phyloP scores from a whole-genome alignment of 257 asterid genomes.

The Plantago ovata region DNA sequence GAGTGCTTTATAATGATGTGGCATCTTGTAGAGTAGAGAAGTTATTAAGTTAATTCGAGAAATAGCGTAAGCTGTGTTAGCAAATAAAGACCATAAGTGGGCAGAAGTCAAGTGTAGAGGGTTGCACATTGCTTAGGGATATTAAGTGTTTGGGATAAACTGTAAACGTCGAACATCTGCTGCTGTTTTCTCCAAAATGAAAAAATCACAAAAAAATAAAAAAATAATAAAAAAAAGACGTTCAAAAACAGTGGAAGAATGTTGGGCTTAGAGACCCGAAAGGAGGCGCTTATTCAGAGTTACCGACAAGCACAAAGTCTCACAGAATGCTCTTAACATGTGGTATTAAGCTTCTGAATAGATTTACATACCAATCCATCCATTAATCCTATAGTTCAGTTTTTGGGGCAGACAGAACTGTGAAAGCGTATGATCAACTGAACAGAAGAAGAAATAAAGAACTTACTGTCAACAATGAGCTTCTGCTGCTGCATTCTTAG shows the following conservation, averaged over 20 bases:
- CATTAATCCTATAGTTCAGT: not conserved
- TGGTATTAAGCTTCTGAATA: not conserved
- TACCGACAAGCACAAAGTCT: not conserved
- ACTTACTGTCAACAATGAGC: slow-evolving; percentile 58
- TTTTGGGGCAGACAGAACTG: not conserved
- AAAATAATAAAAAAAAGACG: too few species aligned
- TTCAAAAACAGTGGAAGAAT: not conserved
- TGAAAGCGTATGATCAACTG: not conserved
- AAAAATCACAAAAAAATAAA: not conserved
- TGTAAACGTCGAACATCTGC: too few species aligned
- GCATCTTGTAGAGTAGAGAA: too few species aligned
- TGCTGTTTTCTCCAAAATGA: too few species aligned
- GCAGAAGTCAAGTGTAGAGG: too few species aligned
- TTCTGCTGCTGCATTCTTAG: slow-evolving; percentile 51
- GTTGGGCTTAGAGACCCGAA: too few species aligned
- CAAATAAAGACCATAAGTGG: too few species aligned
- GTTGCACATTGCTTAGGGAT: too few species aligned
- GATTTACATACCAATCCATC: not conserved
- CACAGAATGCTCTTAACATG: not conserved
- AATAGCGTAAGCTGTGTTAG: too few species aligned
- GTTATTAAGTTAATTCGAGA: too few species aligned
- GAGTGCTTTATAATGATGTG: too few species aligned
- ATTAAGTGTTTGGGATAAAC: too few species aligned
- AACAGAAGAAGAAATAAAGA: not conserved
- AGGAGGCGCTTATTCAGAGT: not conserved